Evolutionary conservation across 2,329 filamentous ascomycete genomes (phyloP), one percentile per base, ranked within the genome.

Genomic region (Rhinocladiella similis): DNA sequence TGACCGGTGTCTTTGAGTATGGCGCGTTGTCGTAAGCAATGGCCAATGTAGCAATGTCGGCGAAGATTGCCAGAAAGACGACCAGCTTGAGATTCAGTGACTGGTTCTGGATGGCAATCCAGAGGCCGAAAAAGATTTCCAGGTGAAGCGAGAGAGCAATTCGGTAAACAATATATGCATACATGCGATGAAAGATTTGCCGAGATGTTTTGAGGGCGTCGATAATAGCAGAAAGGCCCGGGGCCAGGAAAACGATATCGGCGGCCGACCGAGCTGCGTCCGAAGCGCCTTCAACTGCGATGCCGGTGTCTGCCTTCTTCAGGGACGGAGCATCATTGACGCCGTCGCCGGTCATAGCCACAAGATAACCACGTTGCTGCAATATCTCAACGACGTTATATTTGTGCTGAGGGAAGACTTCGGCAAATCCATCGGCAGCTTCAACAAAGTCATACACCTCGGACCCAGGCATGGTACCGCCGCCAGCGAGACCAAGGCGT

Each of bases 131-230:
- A 82, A 91, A 96, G 72, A 95, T 89, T 77, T 94, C 90, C 70
- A 96, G 82, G 73, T 96, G 91, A 63, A 96, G 85, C 14, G 91
- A 96, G 69, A 96, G 79, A 47, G 91, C 91, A 69, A 96, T 96
- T 83, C 91, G 90, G 80, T 96, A 96, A 69, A 96, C 89, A 65
- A 96, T 90, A 79, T 96, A 96, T 58, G 91, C 89, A 78, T 96
- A 94, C 91, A 96, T 96, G 69, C 91, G 90, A 79, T 96, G 91
- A 82, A 96, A 96, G 74, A 96, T 96, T 75, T 95, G 91, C 69
- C 91, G 89, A 29, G 90, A 93, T 65, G 89, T 95, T 80, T 96
- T 96, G 66, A 96, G 83, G 59, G 91, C 90, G 72, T 95, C 90
- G 68, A 96, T 95, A 73, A 96, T 95, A 62, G 91, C 89, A 75